Evolutionary conservation across 257 asterid genomes (phyloP), one percentile per base, ranked within the genome.

Genomic region (Haberlea rhodopensis): DNA sequence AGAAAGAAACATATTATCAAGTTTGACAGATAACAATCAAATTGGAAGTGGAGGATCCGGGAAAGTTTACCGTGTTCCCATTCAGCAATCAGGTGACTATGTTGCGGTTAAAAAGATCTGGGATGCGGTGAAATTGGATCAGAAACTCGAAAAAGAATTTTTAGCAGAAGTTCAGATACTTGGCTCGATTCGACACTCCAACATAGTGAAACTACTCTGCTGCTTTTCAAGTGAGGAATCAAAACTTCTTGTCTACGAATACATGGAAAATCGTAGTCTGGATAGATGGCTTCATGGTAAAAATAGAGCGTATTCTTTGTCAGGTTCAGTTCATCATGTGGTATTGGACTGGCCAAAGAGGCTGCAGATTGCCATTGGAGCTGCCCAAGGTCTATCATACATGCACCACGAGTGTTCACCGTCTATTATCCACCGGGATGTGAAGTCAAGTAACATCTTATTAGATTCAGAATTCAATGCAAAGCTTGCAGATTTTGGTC

Each of bases 31-130:
- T 1, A 72, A 74, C 56, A 81, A 83, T 51, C 6, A 75, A 27
- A 82, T 91, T 8, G 98, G 96, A 62, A 84, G 82, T 18, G 98
- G 98, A 45, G 98, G 96, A 37, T 91, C 98, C 0, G 98, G 98
- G 48, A 61, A 69, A 66, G 96, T 91, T 0, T 88, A 86, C 69
- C 85, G 84, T 0, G 96, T 86, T 21, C 78, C 91, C n/a, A 24
- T 84, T 1, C 63, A 63, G 40, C 76, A 63, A 23, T 73, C 84
- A 0, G 85, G 85, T 1, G 80, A 69, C 48, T 68, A 31, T 31
- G 87, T 89, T 9, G 98, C 98, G 6, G 98, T 91, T 15, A 91
- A 91, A 80, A 86, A 75, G 73, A 88, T 91, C 3, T 72, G 81
- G 78, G 79, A 82, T 26, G 66, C 56, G 25, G 73, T 57, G 58